These are phyloP conservation scores for Phoma sp. DNA, from an alignment of 2,329 filamentous ascomycete species.

Conservation along the genomic window DNA sequence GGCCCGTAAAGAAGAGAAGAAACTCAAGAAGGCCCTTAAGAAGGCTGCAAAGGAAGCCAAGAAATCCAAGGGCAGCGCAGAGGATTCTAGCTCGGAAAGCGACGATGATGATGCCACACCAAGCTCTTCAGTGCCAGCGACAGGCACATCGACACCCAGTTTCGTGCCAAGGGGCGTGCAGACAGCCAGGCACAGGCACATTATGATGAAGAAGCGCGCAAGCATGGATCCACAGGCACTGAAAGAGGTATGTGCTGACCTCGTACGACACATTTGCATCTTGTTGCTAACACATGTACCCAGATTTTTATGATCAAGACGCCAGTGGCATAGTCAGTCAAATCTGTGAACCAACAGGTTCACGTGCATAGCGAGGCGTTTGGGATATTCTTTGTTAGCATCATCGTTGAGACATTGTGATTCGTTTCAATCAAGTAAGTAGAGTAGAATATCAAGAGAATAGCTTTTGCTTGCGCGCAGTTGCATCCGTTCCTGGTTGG, in stretches of 20 bases:
- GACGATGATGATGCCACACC: conserved; percentile 40
- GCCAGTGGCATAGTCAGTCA: conserved; percentile 18
- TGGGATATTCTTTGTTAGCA: conserved; percentile 8
- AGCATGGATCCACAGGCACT: conserved; percentile 81
- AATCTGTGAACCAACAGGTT: neutral
- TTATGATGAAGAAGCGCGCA: conserved; percentile 85
- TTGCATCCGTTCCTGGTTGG: neutral
- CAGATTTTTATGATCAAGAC: conserved; percentile 50
- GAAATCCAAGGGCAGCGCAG: conserved; percentile 30
- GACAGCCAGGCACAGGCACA: conserved; percentile 79
- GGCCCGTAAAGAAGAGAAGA: conserved; percentile 53
- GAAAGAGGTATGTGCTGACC: conserved; percentile 71
- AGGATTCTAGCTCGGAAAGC: conserved; percentile 37
- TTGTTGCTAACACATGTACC: conserved; percentile 17
- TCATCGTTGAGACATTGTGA: neutral
- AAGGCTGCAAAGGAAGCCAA: conserved; percentile 53
- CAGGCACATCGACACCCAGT: conserved; percentile 55
- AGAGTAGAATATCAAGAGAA: neutral
- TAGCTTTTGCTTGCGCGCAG: neutral
- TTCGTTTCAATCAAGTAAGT: neutral
- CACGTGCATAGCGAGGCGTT: conserved; percentile 45
- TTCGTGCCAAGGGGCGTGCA: conserved; percentile 66
- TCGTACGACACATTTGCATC: neutral
- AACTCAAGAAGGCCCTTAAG: conserved; percentile 57
- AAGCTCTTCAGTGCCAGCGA: conserved; percentile 41